Percentiles rank a stretch among this genome's conserved stretches.
Evolutionary conservation across 2,329 filamentous ascomycete species (phyloP).

Genomic region (Aureobasidium sp.): DNA sequence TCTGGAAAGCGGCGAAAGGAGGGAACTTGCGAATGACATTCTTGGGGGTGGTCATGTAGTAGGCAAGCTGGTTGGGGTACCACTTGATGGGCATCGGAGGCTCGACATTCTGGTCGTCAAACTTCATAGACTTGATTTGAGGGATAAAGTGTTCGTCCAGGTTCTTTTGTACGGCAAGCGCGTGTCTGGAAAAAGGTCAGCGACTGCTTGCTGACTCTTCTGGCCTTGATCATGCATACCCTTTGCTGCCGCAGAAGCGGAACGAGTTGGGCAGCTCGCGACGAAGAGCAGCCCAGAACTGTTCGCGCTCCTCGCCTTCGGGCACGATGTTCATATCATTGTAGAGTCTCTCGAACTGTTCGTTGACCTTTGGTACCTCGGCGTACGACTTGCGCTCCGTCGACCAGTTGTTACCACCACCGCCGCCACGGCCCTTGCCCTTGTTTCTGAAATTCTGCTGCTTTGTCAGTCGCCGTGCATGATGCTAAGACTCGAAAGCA

Average conservation of each 20-base stretch:
- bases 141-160: constrained; percentile 86
- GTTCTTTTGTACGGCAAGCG: constrained; percentile 82
- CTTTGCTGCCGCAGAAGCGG: constrained; percentile 91
- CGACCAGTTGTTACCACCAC: constrained; percentile 29
- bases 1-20: constrained; percentile 92
- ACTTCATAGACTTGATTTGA: constrained; percentile 75
- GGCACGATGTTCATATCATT: constrained; percentile 67
- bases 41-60: constrained; percentile 97
- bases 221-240: constrained; percentile 44
- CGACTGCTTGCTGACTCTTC: background rate
- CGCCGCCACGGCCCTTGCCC: constrained; percentile 26
- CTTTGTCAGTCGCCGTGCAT: background rate
- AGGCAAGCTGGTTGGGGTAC: constrained; percentile 93
- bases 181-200: constrained; percentile 54
- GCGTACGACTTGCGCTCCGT: constrained; percentile 44
- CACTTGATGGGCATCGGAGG: constrained; percentile 76
- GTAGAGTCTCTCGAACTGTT: constrained; percentile 81
- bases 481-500: background rate
- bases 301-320: constrained; percentile 62
- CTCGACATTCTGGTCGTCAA: constrained; percentile 74
- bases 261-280: constrained; percentile 94
- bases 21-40: constrained; percentile 89
- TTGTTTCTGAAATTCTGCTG: constrained; percentile 11
- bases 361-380: constrained; percentile 69
- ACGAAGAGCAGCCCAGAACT: constrained; percentile 78